Evolutionary conservation across 768 basidiomycete species (phyloP).

Genomic region (Boletus eberwhitei): DNA sequence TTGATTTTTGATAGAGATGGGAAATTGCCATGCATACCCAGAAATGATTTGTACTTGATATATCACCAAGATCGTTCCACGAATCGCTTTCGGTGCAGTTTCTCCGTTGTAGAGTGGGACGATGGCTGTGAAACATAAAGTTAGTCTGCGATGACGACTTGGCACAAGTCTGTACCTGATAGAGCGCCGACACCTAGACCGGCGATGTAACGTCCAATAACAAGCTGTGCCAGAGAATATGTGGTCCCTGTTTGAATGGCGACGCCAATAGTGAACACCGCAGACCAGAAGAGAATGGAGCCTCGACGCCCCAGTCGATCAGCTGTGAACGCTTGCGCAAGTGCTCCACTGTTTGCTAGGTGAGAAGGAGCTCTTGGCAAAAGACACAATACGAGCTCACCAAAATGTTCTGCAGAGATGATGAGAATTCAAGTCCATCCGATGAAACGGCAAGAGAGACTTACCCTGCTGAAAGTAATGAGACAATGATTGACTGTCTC

Average conservation of each 20-base stretch:
- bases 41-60: slow-evolving; percentile 78
- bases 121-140: slow-evolving; percentile 35
- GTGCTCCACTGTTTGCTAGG: slow-evolving; percentile 46
- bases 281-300: slow-evolving; percentile 74
- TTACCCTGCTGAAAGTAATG: slow-evolving; percentile 71
- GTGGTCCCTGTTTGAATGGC: slow-evolving; percentile 67
- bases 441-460: not conserved
- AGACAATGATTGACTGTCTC: slow-evolving; percentile 75
- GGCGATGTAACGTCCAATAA: slow-evolving; percentile 70
- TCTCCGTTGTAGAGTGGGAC: slow-evolving; percentile 77
- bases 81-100: slow-evolving; percentile 69
- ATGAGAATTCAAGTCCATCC: not conserved
- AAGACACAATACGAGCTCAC: slow-evolving; percentile 30
- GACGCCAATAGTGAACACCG: slow-evolving; percentile 66
- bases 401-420: slow-evolving; percentile 43
- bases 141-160: not conserved
- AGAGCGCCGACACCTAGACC: slow-evolving; percentile 77
- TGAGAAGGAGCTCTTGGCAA: slow-evolving; percentile 2
- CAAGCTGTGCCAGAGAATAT: slow-evolving; percentile 60
- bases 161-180: slow-evolving; percentile 44
- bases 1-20: not conserved
- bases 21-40: slow-evolving; percentile 41
- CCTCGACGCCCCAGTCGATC: slow-evolving; percentile 69
- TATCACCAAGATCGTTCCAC: slow-evolving; percentile 68
- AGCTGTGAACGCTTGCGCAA: slow-evolving; percentile 70